These are phyloP conservation scores for Plasmodium chabaudi DNA, from an alignment of 169 alveolate species.

Conservation along the genomic window DNA sequence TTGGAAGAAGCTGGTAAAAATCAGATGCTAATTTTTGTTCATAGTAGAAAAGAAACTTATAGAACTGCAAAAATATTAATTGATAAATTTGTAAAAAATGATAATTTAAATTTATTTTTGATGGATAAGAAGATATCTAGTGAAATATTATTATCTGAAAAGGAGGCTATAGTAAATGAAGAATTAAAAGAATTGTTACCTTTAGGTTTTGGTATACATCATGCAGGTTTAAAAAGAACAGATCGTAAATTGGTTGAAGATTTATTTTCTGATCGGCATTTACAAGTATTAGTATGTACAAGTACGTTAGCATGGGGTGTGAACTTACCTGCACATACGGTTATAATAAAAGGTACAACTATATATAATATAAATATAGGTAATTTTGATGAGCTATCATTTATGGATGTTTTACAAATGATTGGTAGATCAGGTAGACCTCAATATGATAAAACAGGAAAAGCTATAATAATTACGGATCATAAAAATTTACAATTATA, in stretches of 20 bases:
- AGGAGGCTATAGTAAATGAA: constrained; percentile 88
- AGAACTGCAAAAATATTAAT: constrained; percentile 95
- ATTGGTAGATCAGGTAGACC: constrained; percentile 99
- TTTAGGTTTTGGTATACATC: constrained; percentile 99
- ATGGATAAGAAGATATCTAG: constrained; percentile 92
- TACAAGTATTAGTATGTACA: constrained; percentile 98
- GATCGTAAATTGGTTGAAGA: constrained; percentile 99
- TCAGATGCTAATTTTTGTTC: constrained; percentile 98
- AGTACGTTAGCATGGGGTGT: constrained; percentile 99
- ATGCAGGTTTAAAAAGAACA: constrained; percentile 98
- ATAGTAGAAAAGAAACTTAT: constrained; percentile 99
- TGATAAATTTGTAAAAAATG: constrained; percentile 93
- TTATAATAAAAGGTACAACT: constrained; percentile 99
- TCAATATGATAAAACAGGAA: constrained; percentile 98
- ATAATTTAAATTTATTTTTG: constrained; percentile 89
- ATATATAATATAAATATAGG: constrained; percentile 98
- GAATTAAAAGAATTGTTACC: constrained; percentile 97
- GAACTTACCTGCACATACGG: constrained; percentile 99
- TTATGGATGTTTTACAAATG: constrained; percentile 99
- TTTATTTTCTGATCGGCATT: constrained; percentile 96
- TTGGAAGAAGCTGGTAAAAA: constrained; percentile 85
- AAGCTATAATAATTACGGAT: constrained; percentile 98
- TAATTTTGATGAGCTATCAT: constrained; percentile 97
- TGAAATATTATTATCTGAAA: constrained; percentile 93
- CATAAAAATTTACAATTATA: constrained; percentile 96